These are phyloP conservation scores for Thalia dealbata DNA, from an alignment of 176 grass and related monocot species.

Conservation along the genomic window DNA sequence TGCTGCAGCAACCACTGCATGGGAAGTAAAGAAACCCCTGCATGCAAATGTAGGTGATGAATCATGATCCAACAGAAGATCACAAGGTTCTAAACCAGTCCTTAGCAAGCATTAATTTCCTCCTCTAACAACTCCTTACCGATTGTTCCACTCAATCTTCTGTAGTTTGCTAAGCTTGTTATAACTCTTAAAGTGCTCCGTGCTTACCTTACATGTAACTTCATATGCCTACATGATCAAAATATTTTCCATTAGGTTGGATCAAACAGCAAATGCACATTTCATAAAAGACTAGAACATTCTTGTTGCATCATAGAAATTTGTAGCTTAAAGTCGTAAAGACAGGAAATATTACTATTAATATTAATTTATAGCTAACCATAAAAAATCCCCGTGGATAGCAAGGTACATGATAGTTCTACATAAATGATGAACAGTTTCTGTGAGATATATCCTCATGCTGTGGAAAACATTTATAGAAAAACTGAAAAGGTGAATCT, in stretches of 20 bases:
- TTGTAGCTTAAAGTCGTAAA: background rate
- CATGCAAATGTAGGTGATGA: constrained; percentile 1
- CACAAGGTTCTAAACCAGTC: background rate
- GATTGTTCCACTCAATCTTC: constrained; percentile 76
- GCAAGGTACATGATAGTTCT: background rate
- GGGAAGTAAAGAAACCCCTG: constrained; percentile 73
- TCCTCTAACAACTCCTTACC: constrained; percentile 21
- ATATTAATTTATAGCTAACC: background rate
- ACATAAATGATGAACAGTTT: too few species aligned
- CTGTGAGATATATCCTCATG: too few species aligned
- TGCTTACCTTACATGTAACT: constrained; percentile 41
- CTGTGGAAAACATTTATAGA: too few species aligned
- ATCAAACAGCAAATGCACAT: background rate
- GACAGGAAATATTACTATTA: background rate
- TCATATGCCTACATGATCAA: constrained; percentile 39
- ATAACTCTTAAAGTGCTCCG: constrained; percentile 42
- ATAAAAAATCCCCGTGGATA: background rate
- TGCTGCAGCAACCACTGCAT: constrained; percentile 41
- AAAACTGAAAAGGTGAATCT: too few species aligned
- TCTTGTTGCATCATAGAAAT: background rate
- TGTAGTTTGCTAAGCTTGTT: constrained; percentile 34
- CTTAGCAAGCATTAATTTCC: constrained; percentile 4
- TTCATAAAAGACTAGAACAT: background rate
- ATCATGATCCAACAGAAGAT: background rate
- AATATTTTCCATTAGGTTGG: background rate